Percentiles rank a stretch among this genome's conserved stretches.
These are phyloP conservation scores for Tuber melanosporum DNA, from an alignment of 495 filamentous ascomycete species.

Conservation along the genomic window DNA sequence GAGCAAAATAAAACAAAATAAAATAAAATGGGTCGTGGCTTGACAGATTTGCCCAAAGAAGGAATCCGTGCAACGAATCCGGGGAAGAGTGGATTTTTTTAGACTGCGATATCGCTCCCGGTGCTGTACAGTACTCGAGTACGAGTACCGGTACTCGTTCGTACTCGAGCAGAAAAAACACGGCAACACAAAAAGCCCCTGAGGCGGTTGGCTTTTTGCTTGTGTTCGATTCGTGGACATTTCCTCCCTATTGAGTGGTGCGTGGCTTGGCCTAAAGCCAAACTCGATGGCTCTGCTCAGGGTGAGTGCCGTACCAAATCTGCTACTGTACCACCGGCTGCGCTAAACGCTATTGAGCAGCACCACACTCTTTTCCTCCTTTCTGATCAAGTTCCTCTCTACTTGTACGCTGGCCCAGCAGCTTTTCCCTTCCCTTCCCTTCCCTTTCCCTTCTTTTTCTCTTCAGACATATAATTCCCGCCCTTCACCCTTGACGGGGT, in stretches of 20 bases:
- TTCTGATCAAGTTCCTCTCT: background rate
- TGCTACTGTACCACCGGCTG: background rate
- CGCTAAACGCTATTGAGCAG: background rate
- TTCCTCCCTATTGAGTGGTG: background rate
- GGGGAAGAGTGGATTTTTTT: background rate
- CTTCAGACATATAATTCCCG: slow-evolving; percentile 3
- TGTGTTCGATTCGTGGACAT: background rate
- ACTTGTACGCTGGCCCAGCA: background rate
- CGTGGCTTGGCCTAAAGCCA: background rate
- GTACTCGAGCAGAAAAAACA: background rate
- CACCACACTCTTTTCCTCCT: background rate
- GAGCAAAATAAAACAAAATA: too few relatives aligned
- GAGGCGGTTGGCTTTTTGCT: background rate
- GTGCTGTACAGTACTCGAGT: too few relatives aligned
- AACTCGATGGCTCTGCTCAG: background rate
- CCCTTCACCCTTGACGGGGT: background rate
- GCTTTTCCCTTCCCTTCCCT: background rate
- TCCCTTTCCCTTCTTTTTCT: background rate
- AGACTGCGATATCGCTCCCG: background rate
- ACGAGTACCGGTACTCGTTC: too few relatives aligned
- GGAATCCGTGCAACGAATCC: background rate
- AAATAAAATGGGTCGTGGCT: background rate
- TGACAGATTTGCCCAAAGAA: background rate
- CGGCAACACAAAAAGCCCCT: slow-evolving; percentile 2
- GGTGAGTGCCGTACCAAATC: background rate